These are phyloP conservation scores for Thielaviopsis populi DNA, from an alignment of 2,329 filamentous ascomycete species.

Conservation along the genomic window DNA sequence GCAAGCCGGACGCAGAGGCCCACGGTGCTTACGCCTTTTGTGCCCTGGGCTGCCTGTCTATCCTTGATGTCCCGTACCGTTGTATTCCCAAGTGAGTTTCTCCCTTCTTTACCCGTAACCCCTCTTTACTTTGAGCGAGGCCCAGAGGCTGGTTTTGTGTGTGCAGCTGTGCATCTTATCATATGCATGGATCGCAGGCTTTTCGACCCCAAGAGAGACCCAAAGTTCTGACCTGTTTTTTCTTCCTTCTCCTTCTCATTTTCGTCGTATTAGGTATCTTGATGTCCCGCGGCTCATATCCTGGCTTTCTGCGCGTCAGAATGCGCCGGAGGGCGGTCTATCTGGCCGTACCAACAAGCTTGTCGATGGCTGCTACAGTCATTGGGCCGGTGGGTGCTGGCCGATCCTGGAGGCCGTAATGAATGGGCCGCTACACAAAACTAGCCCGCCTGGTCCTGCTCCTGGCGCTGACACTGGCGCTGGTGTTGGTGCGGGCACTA, in stretches of 20 bases:
- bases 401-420: slow-evolving; percentile 71
- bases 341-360: slow-evolving; percentile 93
- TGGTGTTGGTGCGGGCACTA: neutral
- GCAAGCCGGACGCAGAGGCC: slow-evolving; percentile 72
- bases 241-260: neutral
- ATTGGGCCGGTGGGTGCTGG: slow-evolving; percentile 96
- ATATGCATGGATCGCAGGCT: neutral
- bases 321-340: slow-evolving; percentile 82
- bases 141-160: neutral
- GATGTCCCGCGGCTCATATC: slow-evolving; percentile 62
- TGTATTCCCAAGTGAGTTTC: slow-evolving; percentile 53
- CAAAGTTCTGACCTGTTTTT: neutral
- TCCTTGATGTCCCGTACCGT: slow-evolving; percentile 63
- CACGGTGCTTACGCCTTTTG: slow-evolving; percentile 97
- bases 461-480: neutral
- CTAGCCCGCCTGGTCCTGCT: neutral
- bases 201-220: neutral
- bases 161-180: neutral
- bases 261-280: slow-evolving; percentile 42
- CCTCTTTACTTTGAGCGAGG: neutral
- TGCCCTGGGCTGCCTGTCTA: slow-evolving; percentile 73
- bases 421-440: slow-evolving; percentile 31
- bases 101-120: neutral
- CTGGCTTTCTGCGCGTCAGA: slow-evolving; percentile 83
- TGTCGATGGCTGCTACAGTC: slow-evolving; percentile 94